Evolutionary conservation across 1,139 yeast genomes (phyloP).

Genomic region (Pichia sp.): DNA sequence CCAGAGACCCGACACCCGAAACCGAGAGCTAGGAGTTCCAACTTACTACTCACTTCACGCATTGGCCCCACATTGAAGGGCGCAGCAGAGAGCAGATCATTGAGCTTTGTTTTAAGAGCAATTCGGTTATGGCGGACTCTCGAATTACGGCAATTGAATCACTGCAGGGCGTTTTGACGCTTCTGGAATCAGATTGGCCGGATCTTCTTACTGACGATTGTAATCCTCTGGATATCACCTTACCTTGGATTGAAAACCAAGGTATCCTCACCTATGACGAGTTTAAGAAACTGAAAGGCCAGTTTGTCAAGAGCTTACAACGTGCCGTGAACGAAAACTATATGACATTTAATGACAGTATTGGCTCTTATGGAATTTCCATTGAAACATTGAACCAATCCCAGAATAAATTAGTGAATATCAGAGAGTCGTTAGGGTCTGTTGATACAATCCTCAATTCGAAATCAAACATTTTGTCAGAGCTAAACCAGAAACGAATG

Average conservation of each 20-base stretch:
- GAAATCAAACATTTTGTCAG: constrained; percentile 45
- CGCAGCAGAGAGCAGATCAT: no score
- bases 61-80: no score
- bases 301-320: constrained; percentile 54
- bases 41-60: no score
- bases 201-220: constrained; percentile 37
- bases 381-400: constrained; percentile 51
- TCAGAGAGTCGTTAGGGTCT: constrained; percentile 42
- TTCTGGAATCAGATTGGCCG: constrained; percentile 24
- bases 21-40: no score
- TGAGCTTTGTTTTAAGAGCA: no score
- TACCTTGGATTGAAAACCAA: constrained; percentile 73
- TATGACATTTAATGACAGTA: constrained; percentile 76
- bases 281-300: constrained; percentile 44
- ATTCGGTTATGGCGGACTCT: background rate
- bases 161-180: constrained; percentile 8
- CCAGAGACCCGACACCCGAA: no score
- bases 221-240: constrained; percentile 79
- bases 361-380: constrained; percentile 66
- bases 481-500: constrained; percentile 56
- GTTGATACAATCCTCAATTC: constrained; percentile 25
- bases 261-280: constrained; percentile 59
- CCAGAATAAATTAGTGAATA: constrained; percentile 44
- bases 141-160: background rate
- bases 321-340: constrained; percentile 75